Percentiles rank a stretch among this genome's conserved stretches.
Conservation (phyloP, 148 eudicot genomes). For the Talinum fruticosum region DNA sequence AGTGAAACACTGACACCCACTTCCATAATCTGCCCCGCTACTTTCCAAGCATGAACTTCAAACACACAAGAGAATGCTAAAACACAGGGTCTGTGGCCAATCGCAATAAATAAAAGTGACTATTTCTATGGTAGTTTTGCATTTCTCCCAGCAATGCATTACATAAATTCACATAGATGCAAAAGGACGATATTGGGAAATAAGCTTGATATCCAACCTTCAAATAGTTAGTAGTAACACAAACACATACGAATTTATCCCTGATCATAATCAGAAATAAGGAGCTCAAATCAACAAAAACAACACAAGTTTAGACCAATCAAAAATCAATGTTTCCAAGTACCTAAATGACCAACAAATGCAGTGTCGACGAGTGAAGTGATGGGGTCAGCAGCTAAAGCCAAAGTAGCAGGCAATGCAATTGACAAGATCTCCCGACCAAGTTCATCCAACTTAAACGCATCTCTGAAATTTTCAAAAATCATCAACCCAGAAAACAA, state of each 20-base stretch:
- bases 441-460: conserved; percentile 57
- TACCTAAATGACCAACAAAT: conserved; percentile 92
- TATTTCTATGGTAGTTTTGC: not conserved
- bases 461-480: conserved; percentile 36
- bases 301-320: not conserved
- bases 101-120: not conserved
- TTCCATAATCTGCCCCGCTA: not conserved
- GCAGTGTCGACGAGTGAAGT: conserved; percentile 87
- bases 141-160: not conserved
- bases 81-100: not conserved
- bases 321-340: not conserved
- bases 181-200: not conserved
- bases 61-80: not conserved
- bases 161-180: not conserved
- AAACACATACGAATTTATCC: too few species aligned
- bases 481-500: not conserved
- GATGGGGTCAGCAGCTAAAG: conserved; percentile 90
- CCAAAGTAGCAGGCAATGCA: conserved; percentile 82
- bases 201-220: not conserved
- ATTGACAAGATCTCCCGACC: conserved; percentile 70
- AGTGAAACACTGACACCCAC: not conserved
- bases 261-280: not conserved
- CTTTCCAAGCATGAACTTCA: conserved; percentile 14
- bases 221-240: too few species aligned
- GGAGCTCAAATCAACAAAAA: not conserved